These are phyloP conservation scores for Fusarium metavorans DNA, from an alignment of 2,329 filamentous ascomycete genomes.

Conservation along the genomic window DNA sequence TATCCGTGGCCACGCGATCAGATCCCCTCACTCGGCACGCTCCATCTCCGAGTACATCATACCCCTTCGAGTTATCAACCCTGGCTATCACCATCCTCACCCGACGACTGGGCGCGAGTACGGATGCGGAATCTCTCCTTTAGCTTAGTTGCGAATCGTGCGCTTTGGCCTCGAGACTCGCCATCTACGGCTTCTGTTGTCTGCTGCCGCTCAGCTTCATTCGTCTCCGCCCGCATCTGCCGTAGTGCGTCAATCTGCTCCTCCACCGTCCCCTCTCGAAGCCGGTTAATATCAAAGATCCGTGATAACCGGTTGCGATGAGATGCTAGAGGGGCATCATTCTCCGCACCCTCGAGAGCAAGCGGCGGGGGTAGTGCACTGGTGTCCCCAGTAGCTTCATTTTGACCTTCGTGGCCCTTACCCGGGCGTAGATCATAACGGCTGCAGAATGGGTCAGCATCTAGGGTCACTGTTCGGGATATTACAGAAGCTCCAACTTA, in stretches of 20 bases:
- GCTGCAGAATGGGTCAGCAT: conserved; percentile 50
- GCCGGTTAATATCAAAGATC: conserved; percentile 66
- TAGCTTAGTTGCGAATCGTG: conserved; percentile 61
- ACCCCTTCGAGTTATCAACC: neutral
- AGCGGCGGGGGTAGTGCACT: conserved; percentile 56
- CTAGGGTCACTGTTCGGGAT: neutral
- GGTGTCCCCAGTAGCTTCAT: conserved; percentile 35
- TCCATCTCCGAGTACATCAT: neutral
- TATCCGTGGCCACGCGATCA: neutral
- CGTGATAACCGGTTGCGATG: conserved; percentile 62
- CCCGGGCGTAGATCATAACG: conserved; percentile 66
- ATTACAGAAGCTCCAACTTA: conserved; percentile 55
- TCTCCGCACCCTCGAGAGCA: conserved; percentile 52
- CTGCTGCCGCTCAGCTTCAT: conserved; percentile 36
- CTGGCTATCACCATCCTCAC: conserved; percentile 31
- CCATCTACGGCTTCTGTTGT: conserved; percentile 39
- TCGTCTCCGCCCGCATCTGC: conserved; percentile 51
- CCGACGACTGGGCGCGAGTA: conserved; percentile 57
- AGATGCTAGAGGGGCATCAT: conserved; percentile 47
- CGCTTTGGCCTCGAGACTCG: conserved; percentile 55
- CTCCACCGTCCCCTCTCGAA: conserved; percentile 70
- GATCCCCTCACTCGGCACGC: neutral
- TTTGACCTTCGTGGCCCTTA: conserved; percentile 41
- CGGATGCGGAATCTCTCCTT: conserved; percentile 66
- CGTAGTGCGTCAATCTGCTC: conserved; percentile 72